phyloP scores from a whole-genome alignment of 208 protist species.

The Kentomonas sorsogonicus region DNA sequence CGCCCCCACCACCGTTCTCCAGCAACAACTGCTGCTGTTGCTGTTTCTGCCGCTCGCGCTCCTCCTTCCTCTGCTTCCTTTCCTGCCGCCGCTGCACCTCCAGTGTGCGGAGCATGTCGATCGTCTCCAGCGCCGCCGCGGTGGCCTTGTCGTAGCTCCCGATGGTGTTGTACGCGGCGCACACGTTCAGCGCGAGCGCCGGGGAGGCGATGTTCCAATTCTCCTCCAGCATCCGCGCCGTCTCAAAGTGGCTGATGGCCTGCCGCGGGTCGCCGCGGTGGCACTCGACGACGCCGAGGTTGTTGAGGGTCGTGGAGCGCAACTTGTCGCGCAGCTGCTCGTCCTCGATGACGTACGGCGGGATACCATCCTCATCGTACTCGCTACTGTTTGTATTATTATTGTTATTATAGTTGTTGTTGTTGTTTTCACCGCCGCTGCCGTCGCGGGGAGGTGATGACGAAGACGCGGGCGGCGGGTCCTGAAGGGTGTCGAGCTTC shows the following conservation, averaged over 20 bases:
- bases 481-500: slow-evolving; percentile 20
- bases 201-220: slow-evolving; percentile 66
- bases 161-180: slow-evolving; percentile 81
- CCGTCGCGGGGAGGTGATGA: slow-evolving; percentile 1
- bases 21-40: slow-evolving; percentile 5
- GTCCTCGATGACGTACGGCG: slow-evolving; percentile 16
- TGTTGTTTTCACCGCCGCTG: neutral
- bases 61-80: neutral
- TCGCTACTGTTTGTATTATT: neutral
- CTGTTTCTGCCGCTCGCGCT: slow-evolving; percentile 9
- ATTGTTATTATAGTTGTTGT: neutral
- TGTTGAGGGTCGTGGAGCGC: slow-evolving; percentile 77
- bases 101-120: slow-evolving; percentile 80
- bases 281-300: slow-evolving; percentile 84
- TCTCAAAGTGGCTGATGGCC: slow-evolving; percentile 82
- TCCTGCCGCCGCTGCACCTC: slow-evolving; percentile 37
- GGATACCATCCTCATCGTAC: too few relatives aligned
- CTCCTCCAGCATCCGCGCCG: slow-evolving; percentile 73
- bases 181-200: slow-evolving; percentile 77
- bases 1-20: slow-evolving; percentile 2
- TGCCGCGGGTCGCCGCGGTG: slow-evolving; percentile 74
- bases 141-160: slow-evolving; percentile 83
- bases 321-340: slow-evolving; percentile 53
- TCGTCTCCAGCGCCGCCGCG: slow-evolving; percentile 75
- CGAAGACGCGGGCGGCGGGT: neutral